Percentiles rank a stretch among this genome's conserved stretches.
Evolutionary conservation across 768 basidiomycete species (phyloP).

Genomic region (Cantharellus anzutake): DNA sequence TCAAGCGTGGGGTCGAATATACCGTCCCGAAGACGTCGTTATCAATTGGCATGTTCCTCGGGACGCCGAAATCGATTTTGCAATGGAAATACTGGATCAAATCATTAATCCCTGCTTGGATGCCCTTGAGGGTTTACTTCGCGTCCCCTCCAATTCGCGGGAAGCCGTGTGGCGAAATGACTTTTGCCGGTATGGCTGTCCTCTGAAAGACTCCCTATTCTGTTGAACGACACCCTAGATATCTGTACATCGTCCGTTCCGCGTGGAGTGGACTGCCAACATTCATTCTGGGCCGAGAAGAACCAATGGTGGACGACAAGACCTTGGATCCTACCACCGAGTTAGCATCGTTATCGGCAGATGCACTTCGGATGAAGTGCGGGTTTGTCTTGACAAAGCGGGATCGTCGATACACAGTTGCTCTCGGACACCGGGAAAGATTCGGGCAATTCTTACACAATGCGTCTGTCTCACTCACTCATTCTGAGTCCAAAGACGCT

Average conservation of each 20-base stretch:
- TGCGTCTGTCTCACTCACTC: constrained; percentile 45
- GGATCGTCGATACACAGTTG: constrained; percentile 56
- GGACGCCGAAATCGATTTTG: constrained; percentile 55
- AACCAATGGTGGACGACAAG: constrained; percentile 20
- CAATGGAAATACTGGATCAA: constrained; percentile 53
- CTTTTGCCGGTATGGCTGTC: constrained; percentile 49
- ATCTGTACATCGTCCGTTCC: constrained; percentile 51
- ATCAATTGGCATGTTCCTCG: constrained; percentile 78
- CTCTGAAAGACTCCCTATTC: not conserved
- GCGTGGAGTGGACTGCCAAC: constrained; percentile 63
- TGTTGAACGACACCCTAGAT: constrained; percentile 20
- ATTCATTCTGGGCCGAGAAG: constrained; percentile 42
- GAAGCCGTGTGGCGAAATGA: constrained; percentile 52
- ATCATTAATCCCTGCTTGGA: constrained; percentile 48
- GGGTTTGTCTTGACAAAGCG: constrained; percentile 55
- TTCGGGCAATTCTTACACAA: constrained; percentile 50
- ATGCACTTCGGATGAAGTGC: constrained; percentile 45
- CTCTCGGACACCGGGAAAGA: constrained; percentile 33
- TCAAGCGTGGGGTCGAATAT: constrained; percentile 62
- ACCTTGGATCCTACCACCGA: constrained; percentile 46
- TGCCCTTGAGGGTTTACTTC: constrained; percentile 44
- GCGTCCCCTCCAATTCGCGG: constrained; percentile 33
- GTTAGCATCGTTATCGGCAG: constrained; percentile 47
- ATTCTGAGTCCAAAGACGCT: constrained; percentile 22
- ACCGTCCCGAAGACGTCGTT: constrained; percentile 57